Base-by-base conservation (phyloP, 73 alveolate species). In the Tetrahymena elliotti region DNA sequence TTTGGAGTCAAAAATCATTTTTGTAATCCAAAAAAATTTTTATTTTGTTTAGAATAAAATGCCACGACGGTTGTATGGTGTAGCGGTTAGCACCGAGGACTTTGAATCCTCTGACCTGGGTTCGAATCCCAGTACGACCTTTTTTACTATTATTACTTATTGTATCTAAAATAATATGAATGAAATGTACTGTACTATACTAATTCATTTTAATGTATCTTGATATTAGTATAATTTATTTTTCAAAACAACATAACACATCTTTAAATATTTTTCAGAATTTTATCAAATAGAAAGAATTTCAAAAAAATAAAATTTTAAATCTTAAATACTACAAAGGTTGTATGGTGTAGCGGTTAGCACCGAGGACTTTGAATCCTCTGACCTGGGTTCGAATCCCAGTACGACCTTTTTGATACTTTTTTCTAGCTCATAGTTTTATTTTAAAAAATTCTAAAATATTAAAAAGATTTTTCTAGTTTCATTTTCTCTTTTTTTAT, bases 61-160 rank as follows among this genome's bases (percentile, higher is more conserved):
- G n/a, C n/a, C 33, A 68, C n/a, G 36, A 27, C 88, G 88, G 88
- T 68, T 68, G 88, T 68, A 68, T 68, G 88, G 88, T 68, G 88
- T 68, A 68, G 88, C 88, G 88, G 88, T 68, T 68, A 68, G 88
- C 88, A 68, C 88, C 88, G 88, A 68, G 88, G 88, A 68, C 88
- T 68, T 68, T 68, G 88, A 68, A 68, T 68, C 88, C 88, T 68
- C 88, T 68, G 88, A 68, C 88, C 88, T 68, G 88, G 88, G 88
- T 68, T 68, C 88, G 88, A 68, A 68, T 68, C 88, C 88, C 88
- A 68, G 88, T 68, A 68, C 88, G 88, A 68, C 88, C 88, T 68
- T 68, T 68, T 53, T 68, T n/a, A 22, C 16, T 0, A 24, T 18
- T 68, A 3, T 18, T 27, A 22, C n/a, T 18, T 20, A 68, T 2